These are phyloP conservation scores for Verbascum thapsus DNA, from an alignment of 257 asterid species.

Conservation along the genomic window DNA sequence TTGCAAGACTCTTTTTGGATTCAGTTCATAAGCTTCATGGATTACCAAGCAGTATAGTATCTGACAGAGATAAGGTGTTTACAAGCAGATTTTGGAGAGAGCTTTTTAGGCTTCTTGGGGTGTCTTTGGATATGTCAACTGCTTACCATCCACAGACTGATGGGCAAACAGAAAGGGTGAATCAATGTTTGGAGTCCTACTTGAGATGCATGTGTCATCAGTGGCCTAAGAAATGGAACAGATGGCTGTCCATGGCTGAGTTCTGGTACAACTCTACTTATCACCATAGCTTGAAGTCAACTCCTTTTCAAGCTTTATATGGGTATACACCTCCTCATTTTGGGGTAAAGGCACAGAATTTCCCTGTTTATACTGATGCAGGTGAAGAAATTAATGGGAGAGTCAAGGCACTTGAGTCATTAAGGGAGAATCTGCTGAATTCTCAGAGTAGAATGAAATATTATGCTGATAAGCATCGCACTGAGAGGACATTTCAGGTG, in stretches of 20 bases:
- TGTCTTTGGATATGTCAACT: not conserved
- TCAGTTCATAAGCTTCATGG: not conserved
- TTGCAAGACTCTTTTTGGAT: not conserved
- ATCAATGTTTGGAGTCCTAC: not conserved
- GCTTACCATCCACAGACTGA: not conserved
- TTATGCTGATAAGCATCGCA: not conserved
- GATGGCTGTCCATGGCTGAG: not conserved
- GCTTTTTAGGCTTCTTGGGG: not conserved
- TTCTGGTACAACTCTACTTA: slow-evolving; percentile 3
- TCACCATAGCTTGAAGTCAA: not conserved
- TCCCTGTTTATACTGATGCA: not conserved
- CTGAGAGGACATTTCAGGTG: not conserved
- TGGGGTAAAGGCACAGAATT: not conserved
- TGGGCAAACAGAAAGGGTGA: not conserved
- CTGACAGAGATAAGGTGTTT: not conserved
- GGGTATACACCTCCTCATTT: not conserved
- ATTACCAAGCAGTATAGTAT: not conserved
- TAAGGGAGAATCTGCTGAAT: not conserved
- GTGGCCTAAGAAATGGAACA: not conserved
- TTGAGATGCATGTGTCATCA: not conserved
- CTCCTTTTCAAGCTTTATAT: not conserved
- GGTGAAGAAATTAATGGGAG: not conserved
- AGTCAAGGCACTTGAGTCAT: not conserved
- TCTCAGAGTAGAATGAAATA: not conserved
- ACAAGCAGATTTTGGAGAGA: not conserved